phyloP scores from a whole-genome alignment of 768 basidiomycete species.

The Dictyophora rubrovolvata region DNA sequence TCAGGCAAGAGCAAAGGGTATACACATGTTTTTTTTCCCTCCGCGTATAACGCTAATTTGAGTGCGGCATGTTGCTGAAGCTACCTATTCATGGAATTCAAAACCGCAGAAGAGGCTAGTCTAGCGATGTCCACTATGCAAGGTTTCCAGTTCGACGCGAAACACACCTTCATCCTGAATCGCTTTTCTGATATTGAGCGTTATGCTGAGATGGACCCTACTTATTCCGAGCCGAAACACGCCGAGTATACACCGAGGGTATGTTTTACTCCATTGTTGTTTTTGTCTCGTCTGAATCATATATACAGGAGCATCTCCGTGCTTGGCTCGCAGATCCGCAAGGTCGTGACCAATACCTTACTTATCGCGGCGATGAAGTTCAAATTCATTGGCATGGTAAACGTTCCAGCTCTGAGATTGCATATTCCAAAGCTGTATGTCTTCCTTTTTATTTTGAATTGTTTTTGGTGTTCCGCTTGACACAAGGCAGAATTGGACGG shows the following conservation, averaged over 20 bases:
- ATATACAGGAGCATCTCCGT: conserved; percentile 77
- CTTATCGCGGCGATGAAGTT: conserved; percentile 86
- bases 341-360: conserved; percentile 93
- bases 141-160: conserved; percentile 77
- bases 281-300: not conserved
- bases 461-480: conserved; percentile 1
- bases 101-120: conserved; percentile 57
- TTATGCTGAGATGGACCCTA: conserved; percentile 66
- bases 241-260: conserved; percentile 75
- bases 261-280: conserved; percentile 11
- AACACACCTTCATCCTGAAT: conserved; percentile 77
- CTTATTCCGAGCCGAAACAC: conserved; percentile 61
- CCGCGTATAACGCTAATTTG: no score
- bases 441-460: conserved; percentile 1
- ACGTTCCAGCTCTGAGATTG: conserved; percentile 74
- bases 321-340: conserved; percentile 90
- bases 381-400: conserved; percentile 89
- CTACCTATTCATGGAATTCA: conserved; percentile 75
- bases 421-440: conserved; percentile 63
- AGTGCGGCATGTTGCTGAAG: conserved; percentile 27
- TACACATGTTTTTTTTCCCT: conserved; percentile 1
- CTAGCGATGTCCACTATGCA: conserved; percentile 59
- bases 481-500: conserved; percentile 75
- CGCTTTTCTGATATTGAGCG: conserved; percentile 84
- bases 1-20: conserved; percentile 89